phyloP scores from a whole-genome alignment of 2,329 filamentous ascomycete species.

The Xylaria hypoxylon region DNA sequence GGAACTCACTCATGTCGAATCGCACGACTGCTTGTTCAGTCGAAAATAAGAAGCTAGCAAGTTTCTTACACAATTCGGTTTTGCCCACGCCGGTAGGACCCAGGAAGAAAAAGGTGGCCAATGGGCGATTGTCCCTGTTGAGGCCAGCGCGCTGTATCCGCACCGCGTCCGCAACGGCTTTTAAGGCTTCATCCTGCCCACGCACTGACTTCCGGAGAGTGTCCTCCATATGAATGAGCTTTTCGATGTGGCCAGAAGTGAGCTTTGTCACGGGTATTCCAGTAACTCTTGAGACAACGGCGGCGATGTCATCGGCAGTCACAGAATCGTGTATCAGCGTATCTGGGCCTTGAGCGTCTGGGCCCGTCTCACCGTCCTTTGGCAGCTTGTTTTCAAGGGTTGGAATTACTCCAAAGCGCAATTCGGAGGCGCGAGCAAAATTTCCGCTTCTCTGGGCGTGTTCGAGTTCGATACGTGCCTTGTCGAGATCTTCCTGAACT shows the following conservation, averaged over 20 bases:
- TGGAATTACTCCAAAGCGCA: slow-evolving; percentile 90
- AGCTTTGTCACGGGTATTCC: slow-evolving; percentile 94
- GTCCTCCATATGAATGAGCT: slow-evolving; percentile 96
- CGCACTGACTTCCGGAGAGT: slow-evolving; percentile 84
- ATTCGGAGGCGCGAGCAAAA: slow-evolving; percentile 89
- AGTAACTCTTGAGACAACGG: slow-evolving; percentile 89
- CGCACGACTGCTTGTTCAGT: slow-evolving; percentile 90
- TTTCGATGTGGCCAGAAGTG: slow-evolving; percentile 93
- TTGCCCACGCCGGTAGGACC: slow-evolving; percentile 97
- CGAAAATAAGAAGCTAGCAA: slow-evolving; percentile 92
- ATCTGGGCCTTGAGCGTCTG: slow-evolving; percentile 55
- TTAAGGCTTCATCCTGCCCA: slow-evolving; percentile 93
- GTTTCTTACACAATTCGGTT: slow-evolving; percentile 96
- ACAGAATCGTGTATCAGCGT: slow-evolving; percentile 91
- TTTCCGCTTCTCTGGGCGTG: slow-evolving; percentile 88
- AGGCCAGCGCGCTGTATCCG: slow-evolving; percentile 93
- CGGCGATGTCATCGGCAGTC: slow-evolving; percentile 93
- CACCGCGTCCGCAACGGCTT: slow-evolving; percentile 91
- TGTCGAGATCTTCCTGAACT: slow-evolving; percentile 88
- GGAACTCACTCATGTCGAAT: slow-evolving; percentile 98
- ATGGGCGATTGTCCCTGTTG: slow-evolving; percentile 88
- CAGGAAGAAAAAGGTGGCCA: slow-evolving; percentile 97
- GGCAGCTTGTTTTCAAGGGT: slow-evolving; percentile 82
- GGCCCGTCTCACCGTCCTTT: slow-evolving; percentile 69
- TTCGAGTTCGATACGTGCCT: slow-evolving; percentile 85